Percentiles rank a stretch among this genome's conserved stretches.
Evolutionary conservation across 192 early-diverging fungal genomes (phyloP).

Genomic region (Obelidium mucronatum): DNA sequence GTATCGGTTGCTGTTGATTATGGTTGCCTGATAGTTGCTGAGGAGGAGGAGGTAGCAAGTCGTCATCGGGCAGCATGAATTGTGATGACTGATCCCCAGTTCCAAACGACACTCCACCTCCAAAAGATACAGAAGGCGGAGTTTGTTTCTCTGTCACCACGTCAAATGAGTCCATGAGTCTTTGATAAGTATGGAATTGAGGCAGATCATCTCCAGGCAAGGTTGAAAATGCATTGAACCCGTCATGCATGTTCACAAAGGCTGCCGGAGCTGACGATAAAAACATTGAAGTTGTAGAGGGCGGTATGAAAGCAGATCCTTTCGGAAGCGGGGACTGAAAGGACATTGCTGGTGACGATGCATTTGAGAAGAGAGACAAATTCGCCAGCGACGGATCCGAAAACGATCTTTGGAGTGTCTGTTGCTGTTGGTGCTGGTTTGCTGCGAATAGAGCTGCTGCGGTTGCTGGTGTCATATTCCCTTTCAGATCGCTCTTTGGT

Average conservation of each 20-base stretch:
- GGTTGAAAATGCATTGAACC: background rate
- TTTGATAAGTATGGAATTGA: background rate
- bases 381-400: background rate
- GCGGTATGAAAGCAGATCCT: background rate
- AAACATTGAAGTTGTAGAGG: background rate
- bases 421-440: too few species aligned
- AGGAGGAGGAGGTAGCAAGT: too few species aligned
- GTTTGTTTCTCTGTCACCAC: background rate
- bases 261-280: background rate
- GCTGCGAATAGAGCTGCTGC: too few species aligned
- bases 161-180: background rate
- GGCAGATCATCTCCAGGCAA: background rate
- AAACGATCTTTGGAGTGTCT: too few species aligned
- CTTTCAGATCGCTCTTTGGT: too few species aligned
- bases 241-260: background rate
- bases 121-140: too few species aligned
- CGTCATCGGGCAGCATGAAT: background rate
- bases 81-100: background rate
- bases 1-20: background rate
- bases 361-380: background rate
- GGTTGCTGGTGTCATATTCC: too few species aligned
- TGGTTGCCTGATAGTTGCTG: too few species aligned
- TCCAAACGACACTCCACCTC: too few species aligned
- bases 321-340: background rate
- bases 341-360: background rate